Conservation (phyloP, 495 filamentous ascomycete genomes). For the Chaetomium tenue region DNA sequence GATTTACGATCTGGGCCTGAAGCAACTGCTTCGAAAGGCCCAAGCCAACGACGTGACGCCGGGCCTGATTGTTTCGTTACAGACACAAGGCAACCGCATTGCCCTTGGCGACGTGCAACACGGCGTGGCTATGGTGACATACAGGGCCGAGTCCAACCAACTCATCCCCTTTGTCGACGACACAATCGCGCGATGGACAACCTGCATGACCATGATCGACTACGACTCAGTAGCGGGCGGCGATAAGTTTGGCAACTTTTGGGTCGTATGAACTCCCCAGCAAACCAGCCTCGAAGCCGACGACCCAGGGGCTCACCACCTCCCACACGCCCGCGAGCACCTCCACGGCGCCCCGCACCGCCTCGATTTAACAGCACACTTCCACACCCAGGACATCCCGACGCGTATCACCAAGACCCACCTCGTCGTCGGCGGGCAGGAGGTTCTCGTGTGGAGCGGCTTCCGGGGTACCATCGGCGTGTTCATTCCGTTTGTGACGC, state of each 20-base stretch:
- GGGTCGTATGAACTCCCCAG: slow-evolving; percentile 81
- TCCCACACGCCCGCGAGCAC: slow-evolving; percentile 59
- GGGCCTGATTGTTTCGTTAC: slow-evolving; percentile 72
- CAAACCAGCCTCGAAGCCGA: slow-evolving; percentile 75
- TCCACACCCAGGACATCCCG: slow-evolving; percentile 85
- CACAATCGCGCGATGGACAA: slow-evolving; percentile 86
- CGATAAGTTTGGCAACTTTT: slow-evolving; percentile 96
- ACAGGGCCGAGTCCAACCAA: slow-evolving; percentile 84
- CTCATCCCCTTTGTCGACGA: slow-evolving; percentile 92
- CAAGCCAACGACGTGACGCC: slow-evolving; percentile 48
- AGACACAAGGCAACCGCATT: slow-evolving; percentile 59
- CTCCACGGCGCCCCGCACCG: slow-evolving; percentile 84
- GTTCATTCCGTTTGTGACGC: slow-evolving; percentile 79
- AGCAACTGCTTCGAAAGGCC: slow-evolving; percentile 85
- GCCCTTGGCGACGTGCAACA: slow-evolving; percentile 88
- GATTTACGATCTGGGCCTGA: slow-evolving; percentile 86
- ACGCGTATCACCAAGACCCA: slow-evolving; percentile 84
- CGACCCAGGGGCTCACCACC: slow-evolving; percentile 65
- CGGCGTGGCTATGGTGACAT: slow-evolving; percentile 83
- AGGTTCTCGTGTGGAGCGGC: slow-evolving; percentile 88
- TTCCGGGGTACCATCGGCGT: slow-evolving; percentile 90
- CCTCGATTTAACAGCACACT: slow-evolving; percentile 78
- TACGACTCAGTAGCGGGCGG: slow-evolving; percentile 94
- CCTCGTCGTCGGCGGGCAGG: slow-evolving; percentile 84
- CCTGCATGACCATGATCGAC: slow-evolving; percentile 84